Conservation (phyloP, 1,284 basidiomycete species). For the Tylopilus orsonianus region DNA sequence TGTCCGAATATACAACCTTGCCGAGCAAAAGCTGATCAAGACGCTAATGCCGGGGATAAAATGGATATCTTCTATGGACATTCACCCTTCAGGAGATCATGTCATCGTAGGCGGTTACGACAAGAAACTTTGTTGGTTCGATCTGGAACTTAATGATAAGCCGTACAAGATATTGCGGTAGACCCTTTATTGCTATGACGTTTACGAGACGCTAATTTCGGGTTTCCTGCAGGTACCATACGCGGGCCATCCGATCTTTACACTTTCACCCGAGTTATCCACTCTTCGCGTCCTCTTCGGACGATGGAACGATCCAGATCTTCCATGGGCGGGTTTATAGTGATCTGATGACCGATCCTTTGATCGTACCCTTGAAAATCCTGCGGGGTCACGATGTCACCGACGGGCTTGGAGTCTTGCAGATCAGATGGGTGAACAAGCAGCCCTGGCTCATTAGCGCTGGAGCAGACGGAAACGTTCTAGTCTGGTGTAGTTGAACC, state of each 20-base stretch:
- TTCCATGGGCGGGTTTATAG: conserved; percentile 96
- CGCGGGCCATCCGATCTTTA: conserved; percentile 87
- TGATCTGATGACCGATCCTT: conserved; percentile 92
- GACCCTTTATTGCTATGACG: conserved; percentile 11
- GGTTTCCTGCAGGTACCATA: conserved; percentile 72
- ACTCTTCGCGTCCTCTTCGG: conserved; percentile 92
- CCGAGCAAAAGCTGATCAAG: conserved; percentile 90
- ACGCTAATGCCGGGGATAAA: conserved; percentile 90
- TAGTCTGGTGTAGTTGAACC: conserved; percentile 80
- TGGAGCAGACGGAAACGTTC: conserved; percentile 89
- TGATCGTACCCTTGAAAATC: conserved; percentile 97
- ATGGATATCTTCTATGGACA: conserved; percentile 97
- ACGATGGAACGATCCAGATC: conserved; percentile 95
- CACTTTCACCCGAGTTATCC: conserved; percentile 95
- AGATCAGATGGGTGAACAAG: conserved; percentile 84
- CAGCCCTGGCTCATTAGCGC: conserved; percentile 94
- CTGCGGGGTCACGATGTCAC: conserved; percentile 84
- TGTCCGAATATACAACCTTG: conserved; percentile 93
- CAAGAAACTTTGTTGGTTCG: conserved; percentile 98
- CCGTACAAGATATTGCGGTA: conserved; percentile 95
- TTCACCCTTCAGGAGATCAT: conserved; percentile 95
- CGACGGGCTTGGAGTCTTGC: conserved; percentile 89
- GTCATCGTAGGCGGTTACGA: conserved; percentile 97
- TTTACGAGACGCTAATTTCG: conserved; percentile 16
- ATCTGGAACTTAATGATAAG: conserved; percentile 92